phyloP scores from a whole-genome alignment of 1,139 yeast genomes.

The Chernovozyma sophiae-reginae region DNA sequence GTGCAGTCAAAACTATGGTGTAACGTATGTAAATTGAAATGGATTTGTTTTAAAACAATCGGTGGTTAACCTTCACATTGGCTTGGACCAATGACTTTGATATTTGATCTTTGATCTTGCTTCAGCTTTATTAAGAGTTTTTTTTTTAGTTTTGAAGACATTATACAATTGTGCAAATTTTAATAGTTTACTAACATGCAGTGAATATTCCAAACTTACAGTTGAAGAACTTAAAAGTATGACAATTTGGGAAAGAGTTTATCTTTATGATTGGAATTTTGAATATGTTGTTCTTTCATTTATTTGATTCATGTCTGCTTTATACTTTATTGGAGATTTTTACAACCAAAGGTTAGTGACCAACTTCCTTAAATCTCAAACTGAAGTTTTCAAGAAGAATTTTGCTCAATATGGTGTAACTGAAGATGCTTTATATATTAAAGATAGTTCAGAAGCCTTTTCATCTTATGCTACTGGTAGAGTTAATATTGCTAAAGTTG shows the following conservation, averaged over 20 bases:
- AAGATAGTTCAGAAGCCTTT: slow-evolving; percentile 69
- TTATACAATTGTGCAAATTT: not conserved
- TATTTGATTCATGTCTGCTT: slow-evolving; percentile 38
- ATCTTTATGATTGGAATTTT: slow-evolving; percentile 66
- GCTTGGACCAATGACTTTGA: too few species aligned
- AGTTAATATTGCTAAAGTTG: slow-evolving; percentile 61
- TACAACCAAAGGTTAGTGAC: slow-evolving; percentile 57
- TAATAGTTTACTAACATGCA: slow-evolving; percentile 2
- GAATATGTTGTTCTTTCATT: slow-evolving; percentile 58
- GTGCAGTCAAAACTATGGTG: too few species aligned
- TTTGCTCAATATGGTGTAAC: slow-evolving; percentile 79
- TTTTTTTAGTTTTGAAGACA: not conserved
- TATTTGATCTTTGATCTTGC: not conserved
- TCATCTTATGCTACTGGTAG: slow-evolving; percentile 90
- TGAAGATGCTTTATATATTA: slow-evolving; percentile 40
- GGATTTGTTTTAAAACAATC: too few species aligned
- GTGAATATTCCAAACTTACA: slow-evolving; percentile 34
- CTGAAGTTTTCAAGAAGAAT: slow-evolving; percentile 52
- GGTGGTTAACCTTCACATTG: too few species aligned
- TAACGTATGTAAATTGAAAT: not conserved
- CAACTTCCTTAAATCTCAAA: slow-evolving; percentile 42
- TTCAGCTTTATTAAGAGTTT: too few species aligned
- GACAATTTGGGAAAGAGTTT: slow-evolving; percentile 48
- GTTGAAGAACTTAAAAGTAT: slow-evolving; percentile 49
- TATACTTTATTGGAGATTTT: slow-evolving; percentile 55